Evolutionary conservation across 2,329 filamentous ascomycete species (phyloP), one percentile per base, ranked within the genome.

Genomic region (Fusarium musae): DNA sequence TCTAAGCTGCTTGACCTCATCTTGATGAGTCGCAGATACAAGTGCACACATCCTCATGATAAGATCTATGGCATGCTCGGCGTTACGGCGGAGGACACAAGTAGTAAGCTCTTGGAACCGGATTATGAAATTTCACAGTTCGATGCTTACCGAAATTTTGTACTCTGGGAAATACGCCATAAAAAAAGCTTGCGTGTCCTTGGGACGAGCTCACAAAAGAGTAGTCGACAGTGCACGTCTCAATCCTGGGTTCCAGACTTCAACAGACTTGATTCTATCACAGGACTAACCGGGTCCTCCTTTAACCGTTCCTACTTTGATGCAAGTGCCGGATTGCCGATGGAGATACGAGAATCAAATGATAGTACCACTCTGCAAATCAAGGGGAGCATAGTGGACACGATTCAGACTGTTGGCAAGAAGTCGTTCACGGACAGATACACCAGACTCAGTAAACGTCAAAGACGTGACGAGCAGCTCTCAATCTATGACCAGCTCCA

Each of bases 51-150:
- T 23, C 44, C 44, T 6, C 44, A 60, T 5, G 58, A 60, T 3
- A 60, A 60, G 2, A 37, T 60, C 21, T 60, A 53, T 0, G 58
- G 58, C 0, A 17, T 60, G 46, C 58, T 60, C 1, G 36, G 44
- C 3, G 46, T 60, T 0, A n/a, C 46, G 0, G 7, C 0, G 0
- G 32, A 60, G 9, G 26, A 53, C 4, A 34, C 36, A 0, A 16
- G 23, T 10, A 60, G 46, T 8, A 1, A 53, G 1, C 30, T 53
- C 2, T 3, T 60, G 1, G 2, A 21, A 1, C 44, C 57, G 2
- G 17, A 59, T 6, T 59, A 59, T 3, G 0, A 32, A 0, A 53
- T 59, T 10, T 53, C 44, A 1, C 16, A 1, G 1, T 0, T 30
- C 0, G 44, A 40, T 0, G 57, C 28, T 0, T 59, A 39, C 1